Percentiles rank a stretch among this genome's conserved stretches.
These are phyloP conservation scores for Colletotrichum truncatum DNA, from an alignment of 2,329 filamentous ascomycete species.

Conservation along the genomic window DNA sequence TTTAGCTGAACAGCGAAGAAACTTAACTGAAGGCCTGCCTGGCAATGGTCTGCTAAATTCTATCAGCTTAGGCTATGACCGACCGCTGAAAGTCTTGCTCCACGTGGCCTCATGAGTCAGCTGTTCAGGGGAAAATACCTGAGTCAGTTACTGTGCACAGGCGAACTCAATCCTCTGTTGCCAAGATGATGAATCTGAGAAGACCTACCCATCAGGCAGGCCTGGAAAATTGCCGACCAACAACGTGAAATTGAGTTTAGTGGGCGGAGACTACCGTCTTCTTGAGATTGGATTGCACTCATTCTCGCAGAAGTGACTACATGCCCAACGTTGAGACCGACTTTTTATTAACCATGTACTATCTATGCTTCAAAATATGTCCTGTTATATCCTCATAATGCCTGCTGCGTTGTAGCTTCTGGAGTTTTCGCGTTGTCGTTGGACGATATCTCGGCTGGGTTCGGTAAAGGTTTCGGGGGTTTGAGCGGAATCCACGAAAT, in stretches of 20 bases:
- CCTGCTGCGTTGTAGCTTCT: neutral
- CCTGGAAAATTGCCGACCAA: too few relatives aligned
- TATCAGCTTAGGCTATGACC: neutral
- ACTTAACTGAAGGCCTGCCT: neutral
- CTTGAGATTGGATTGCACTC: too few relatives aligned
- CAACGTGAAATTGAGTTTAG: too few relatives aligned
- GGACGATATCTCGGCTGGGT: neutral
- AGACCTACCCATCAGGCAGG: too few relatives aligned
- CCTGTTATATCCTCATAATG: neutral
- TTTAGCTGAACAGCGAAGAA: neutral
- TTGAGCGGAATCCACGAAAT: neutral
- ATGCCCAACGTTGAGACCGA: too few relatives aligned
- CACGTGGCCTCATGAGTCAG: conserved; percentile 9
- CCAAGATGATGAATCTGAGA: too few relatives aligned
- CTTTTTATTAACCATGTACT: too few relatives aligned
- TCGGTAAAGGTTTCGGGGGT: neutral
- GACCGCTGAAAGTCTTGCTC: neutral
- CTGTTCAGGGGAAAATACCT: neutral
- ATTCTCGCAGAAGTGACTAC: too few relatives aligned
- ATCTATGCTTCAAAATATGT: too few relatives aligned
- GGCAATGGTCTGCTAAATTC: neutral
- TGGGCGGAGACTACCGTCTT: too few relatives aligned
- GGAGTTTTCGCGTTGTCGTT: neutral
- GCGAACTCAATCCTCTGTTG: too few relatives aligned
- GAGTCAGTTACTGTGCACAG: neutral